phyloP scores from a whole-genome alignment of 257 asterid species.

The Solanum bulbocastanum region DNA sequence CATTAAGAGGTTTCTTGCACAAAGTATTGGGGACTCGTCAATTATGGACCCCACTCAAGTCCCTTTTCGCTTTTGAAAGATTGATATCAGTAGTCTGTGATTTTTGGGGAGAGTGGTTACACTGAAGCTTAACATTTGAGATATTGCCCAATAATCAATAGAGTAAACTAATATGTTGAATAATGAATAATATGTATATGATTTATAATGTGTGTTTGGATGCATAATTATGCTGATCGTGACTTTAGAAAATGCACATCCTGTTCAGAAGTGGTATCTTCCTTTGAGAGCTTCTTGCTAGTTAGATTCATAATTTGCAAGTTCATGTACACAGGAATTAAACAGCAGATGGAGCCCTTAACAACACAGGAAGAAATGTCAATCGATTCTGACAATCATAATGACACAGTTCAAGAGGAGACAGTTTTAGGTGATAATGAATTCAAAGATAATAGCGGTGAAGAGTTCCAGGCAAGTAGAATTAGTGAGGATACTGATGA shows the following conservation, averaged over 20 bases:
- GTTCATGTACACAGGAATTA: conserved; percentile 31
- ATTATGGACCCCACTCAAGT: not conserved
- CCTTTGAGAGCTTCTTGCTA: not conserved
- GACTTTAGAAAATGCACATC: not conserved
- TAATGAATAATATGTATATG: not conserved
- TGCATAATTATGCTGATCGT: not conserved
- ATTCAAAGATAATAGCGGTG: conserved; percentile 20
- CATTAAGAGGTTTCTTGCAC: not conserved
- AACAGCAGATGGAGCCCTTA: conserved; percentile 55
- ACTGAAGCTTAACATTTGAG: not conserved
- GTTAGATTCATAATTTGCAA: conserved; percentile 4
- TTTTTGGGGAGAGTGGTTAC: not conserved
- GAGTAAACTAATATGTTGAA: not conserved
- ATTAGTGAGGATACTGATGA: conserved; percentile 22
- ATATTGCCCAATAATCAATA: not conserved
- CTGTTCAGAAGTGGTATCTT: not conserved
- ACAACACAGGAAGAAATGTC: conserved; percentile 46
- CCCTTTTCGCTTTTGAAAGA: not conserved
- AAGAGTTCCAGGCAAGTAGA: conserved; percentile 34
- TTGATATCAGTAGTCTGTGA: not conserved
- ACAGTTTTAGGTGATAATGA: conserved; percentile 29
- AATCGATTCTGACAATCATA: conserved; percentile 31
- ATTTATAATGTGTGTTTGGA: not conserved
- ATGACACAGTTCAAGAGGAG: conserved; percentile 26
- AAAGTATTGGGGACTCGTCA: not conserved